Conservation (phyloP, 805 yeast species). For the Suhomyces sp. region DNA sequence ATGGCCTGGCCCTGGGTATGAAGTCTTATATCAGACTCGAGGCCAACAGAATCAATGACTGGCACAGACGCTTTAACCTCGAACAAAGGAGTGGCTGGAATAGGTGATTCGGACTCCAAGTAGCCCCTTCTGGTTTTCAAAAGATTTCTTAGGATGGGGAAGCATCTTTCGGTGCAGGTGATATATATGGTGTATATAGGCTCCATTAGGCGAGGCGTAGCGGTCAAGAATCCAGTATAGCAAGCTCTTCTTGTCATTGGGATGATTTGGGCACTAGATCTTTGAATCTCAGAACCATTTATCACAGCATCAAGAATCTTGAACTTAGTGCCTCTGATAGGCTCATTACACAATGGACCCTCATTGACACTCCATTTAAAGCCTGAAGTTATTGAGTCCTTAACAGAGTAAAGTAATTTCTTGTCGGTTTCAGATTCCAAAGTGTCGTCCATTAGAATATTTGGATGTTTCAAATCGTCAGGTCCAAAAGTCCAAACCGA, state of each 20-base stretch:
- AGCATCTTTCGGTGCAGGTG: conserved; percentile 49
- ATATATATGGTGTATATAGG: conserved; percentile 68
- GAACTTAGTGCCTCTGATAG: conserved; percentile 67
- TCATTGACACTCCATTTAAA: conserved; percentile 79
- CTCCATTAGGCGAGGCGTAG: conserved; percentile 76
- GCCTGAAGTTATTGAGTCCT: conserved; percentile 65
- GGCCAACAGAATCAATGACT: conserved; percentile 84
- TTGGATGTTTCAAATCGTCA: conserved; percentile 43
- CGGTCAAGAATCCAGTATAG: conserved; percentile 72
- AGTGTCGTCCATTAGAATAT: conserved; percentile 67
- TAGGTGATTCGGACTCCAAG: conserved; percentile 44
- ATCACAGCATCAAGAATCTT: conserved; percentile 61
- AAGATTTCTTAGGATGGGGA: conserved; percentile 46
- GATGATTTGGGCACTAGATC: conserved; percentile 68
- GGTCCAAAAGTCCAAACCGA: conserved; percentile 77
- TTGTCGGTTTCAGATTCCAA: conserved; percentile 66
- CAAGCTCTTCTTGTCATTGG: conserved; percentile 85
- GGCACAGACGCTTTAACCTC: conserved; percentile 68
- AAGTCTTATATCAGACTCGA: conserved; percentile 80
- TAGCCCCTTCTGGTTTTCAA: conserved; percentile 70
- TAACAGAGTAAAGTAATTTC: conserved; percentile 39
- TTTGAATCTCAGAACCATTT: conserved; percentile 45
- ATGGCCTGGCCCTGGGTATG: conserved; percentile 77
- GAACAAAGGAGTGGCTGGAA: conserved; percentile 72
- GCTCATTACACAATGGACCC: conserved; percentile 93